phyloP scores from a whole-genome alignment of 2,329 filamentous ascomycete genomes.

The Aspergillus unguis region DNA sequence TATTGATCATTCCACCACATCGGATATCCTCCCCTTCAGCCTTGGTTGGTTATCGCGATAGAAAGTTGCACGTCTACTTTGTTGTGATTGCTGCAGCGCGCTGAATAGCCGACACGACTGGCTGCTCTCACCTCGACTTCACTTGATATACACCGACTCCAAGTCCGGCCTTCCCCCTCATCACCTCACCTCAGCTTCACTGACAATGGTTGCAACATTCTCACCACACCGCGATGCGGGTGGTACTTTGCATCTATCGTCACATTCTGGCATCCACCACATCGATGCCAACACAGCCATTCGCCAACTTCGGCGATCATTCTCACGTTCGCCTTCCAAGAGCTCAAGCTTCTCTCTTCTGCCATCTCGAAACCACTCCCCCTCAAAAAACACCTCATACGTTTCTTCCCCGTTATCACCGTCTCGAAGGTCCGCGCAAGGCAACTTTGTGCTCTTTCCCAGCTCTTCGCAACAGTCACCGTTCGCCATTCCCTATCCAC shows the following conservation, averaged over 20 bases:
- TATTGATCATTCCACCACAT: conserved; percentile 28
- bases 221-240: conserved; percentile 54
- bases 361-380: conserved; percentile 46
- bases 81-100: conserved; percentile 7
- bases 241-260: conserved; percentile 80
- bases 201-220: conserved; percentile 46
- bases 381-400: conserved; percentile 50
- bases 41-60: conserved; percentile 15
- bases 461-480: conserved; percentile 49
- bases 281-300: conserved; percentile 80
- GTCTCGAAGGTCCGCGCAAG: conserved; percentile 51
- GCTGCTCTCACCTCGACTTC: conserved; percentile 2
- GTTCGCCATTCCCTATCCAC: conserved; percentile 62
- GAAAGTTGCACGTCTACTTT: conserved; percentile 7
- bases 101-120: conserved; percentile 2
- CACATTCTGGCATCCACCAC: conserved; percentile 77
- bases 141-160: not conserved
- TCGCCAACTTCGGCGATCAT: conserved; percentile 76
- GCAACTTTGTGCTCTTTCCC: conserved; percentile 52
- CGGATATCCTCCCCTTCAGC: conserved; percentile 10
- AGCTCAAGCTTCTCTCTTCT: conserved; percentile 65
- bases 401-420: conserved; percentile 58
- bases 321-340: conserved; percentile 92
- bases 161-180: not conserved
- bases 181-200: not conserved